These are phyloP conservation scores for Albugo laibachii DNA, from an alignment of 352 stramenopile genomes.

Conservation along the genomic window DNA sequence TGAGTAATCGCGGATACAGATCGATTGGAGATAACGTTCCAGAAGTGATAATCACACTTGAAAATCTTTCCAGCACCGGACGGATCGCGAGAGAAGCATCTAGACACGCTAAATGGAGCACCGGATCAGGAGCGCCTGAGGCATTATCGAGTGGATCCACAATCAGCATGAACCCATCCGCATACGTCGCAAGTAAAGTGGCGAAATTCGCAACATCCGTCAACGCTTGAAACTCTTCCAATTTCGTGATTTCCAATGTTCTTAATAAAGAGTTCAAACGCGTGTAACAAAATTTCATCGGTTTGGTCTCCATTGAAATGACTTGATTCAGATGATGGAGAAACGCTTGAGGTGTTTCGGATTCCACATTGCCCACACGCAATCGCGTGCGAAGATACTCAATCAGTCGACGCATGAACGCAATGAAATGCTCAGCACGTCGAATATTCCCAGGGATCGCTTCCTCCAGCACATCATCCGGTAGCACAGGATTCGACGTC, in stretches of 20 bases:
- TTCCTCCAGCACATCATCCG: conserved; percentile 90
- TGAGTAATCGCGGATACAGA: conserved; percentile 95
- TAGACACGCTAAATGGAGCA: conserved; percentile 91
- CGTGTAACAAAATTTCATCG: conserved; percentile 94
- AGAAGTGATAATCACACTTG: conserved; percentile 78
- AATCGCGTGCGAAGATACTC: conserved; percentile 83
- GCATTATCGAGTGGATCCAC: conserved; percentile 87
- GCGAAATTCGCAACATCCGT: conserved; percentile 94
- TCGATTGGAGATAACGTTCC: conserved; percentile 98
- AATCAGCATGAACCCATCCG: conserved; percentile 96
- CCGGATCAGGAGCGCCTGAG: conserved; percentile 20
- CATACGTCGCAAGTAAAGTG: conserved; percentile 93
- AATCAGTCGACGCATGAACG: conserved; percentile 93
- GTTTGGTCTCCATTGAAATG: conserved; percentile 92
- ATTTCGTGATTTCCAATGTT: conserved; percentile 92
- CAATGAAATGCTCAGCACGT: conserved; percentile 95
- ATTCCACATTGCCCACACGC: conserved; percentile 81
- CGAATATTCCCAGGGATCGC: conserved; percentile 95
- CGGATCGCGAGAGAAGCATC: conserved; percentile 96
- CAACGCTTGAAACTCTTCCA: conserved; percentile 93
- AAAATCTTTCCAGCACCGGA: conserved; percentile 92
- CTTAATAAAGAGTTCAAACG: conserved; percentile 92
- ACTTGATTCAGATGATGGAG: conserved; percentile 86
- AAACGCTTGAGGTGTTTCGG: conserved; percentile 93
- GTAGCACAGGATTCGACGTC: conserved; percentile 65